Conservation (phyloP, 352 stramenopile species). For the Discostella stelligera region DNA sequence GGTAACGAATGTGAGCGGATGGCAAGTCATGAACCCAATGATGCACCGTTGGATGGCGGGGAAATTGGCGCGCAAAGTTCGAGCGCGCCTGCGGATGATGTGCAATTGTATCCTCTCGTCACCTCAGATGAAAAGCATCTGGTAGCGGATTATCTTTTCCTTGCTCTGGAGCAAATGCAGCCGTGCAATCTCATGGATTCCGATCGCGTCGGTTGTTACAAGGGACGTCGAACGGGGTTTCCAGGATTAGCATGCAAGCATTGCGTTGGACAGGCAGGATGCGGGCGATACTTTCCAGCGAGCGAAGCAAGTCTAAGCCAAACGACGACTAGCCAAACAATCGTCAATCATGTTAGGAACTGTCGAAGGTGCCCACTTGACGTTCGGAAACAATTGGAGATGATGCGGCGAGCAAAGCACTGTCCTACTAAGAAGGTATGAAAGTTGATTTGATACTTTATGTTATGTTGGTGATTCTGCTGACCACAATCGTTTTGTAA, state of each 20-base stretch:
- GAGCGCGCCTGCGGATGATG: constrained; percentile 11
- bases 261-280: constrained; percentile 74
- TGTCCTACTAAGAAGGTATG: constrained; percentile 64
- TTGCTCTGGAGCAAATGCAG: constrained; percentile 80
- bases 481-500: not conserved
- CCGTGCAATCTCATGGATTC: constrained; percentile 78
- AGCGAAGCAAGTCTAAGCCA: constrained; percentile 70
- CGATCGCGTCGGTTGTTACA: constrained; percentile 79
- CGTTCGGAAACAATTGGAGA: constrained; percentile 77
- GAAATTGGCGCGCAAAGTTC: not conserved
- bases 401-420: constrained; percentile 74
- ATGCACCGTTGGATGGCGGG: not conserved
- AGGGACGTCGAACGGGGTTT: constrained; percentile 67
- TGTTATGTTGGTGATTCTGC: not conserved
- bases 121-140: constrained; percentile 55
- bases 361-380: constrained; percentile 76
- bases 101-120: constrained; percentile 41
- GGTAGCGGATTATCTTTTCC: constrained; percentile 79
- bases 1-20: constrained; percentile 10
- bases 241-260: constrained; percentile 77
- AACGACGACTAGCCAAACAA: constrained; percentile 78
- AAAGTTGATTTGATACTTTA: constrained; percentile 9
- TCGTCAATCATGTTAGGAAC: constrained; percentile 82
- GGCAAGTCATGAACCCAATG: constrained; percentile 13
- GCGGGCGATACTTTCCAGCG: constrained; percentile 75